Base-by-base conservation (phyloP, 164 flowering plant species). In the Stephania cephalantha region DNA sequence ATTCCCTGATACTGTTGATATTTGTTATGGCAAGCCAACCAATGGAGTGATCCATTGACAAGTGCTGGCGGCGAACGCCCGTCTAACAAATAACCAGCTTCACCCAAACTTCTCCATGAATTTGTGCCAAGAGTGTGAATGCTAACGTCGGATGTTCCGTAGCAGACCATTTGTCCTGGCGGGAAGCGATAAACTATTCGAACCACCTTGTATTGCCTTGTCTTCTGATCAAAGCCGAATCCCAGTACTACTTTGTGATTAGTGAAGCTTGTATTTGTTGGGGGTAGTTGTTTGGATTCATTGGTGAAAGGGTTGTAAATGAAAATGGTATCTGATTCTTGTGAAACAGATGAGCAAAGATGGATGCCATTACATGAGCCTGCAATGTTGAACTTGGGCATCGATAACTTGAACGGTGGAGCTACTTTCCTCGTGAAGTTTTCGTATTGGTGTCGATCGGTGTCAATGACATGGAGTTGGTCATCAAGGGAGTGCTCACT, bases 11-110 rank as follows among this genome's bases (percentile, higher is more conserved):
- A 29, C 13, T 46, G 22, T 13, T 20, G 6, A 70, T 46, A 10
- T 25, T 45, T 20, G 30, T 30, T 31, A 11, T 5, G 2, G 12
- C 73, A 29, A 0, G 75, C 77, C 6, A 79, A 75, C 84, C 83
- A 86, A 70, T 86, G 88, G 35, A 84, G 80, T 35, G 80, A 78
- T 20, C 86, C 85, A 25, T 74, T 75, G 7, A 82, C 77, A 68
- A 78, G 68, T 10, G 77, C 83, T 46, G 70, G 81, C 4, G 0
- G 83, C 1, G 84, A 68, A 25, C 70, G 12, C 22, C 72, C 50
- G 13, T 76, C 79, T 17, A 85, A 61, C 53, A 71, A 74, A 65
- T 81, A 81, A 18, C 81, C 35, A 3, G 72, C 55, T 15, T 72
- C 68, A 3, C 86, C 87, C 4, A 78, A 63, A 42, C 78, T 83